phyloP scores from a whole-genome alignment of 805 yeast species.

The Kluyveromyces lactis region DNA sequence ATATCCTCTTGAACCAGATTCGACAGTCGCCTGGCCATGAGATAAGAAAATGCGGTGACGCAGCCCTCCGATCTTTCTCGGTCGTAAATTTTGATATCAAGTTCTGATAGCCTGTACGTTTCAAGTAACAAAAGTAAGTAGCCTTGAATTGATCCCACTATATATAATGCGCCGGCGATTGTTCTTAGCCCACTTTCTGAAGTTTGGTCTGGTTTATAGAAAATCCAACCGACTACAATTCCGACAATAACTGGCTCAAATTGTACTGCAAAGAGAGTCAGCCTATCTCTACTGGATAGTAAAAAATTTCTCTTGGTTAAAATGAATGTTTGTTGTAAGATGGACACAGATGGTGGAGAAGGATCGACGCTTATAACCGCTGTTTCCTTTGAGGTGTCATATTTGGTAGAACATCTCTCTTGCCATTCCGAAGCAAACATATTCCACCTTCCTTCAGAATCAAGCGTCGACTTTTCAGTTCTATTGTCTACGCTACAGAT shows the following conservation, averaged over 20 bases:
- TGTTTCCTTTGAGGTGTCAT: slow-evolving; percentile 1
- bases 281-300: slow-evolving; percentile 42
- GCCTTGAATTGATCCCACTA: slow-evolving; percentile 44
- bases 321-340: slow-evolving; percentile 36
- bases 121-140: slow-evolving; percentile 51
- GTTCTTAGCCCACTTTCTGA: slow-evolving; percentile 56
- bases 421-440: slow-evolving; percentile 35
- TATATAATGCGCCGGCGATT: slow-evolving; percentile 42
- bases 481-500: slow-evolving; percentile 49
- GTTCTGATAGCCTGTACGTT: slow-evolving; percentile 45
- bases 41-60: slow-evolving; percentile 57
- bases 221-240: slow-evolving; percentile 68
- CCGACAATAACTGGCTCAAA: slow-evolving; percentile 47
- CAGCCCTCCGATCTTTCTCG: slow-evolving; percentile 66
- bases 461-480: slow-evolving; percentile 28
- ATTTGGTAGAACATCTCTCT: slow-evolving; percentile 3
- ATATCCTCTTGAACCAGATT: slow-evolving; percentile 64
- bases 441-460: slow-evolving; percentile 29
- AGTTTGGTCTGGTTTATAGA: slow-evolving; percentile 42
- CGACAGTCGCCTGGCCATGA: slow-evolving; percentile 56
- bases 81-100: slow-evolving; percentile 48
- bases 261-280: slow-evolving; percentile 38
- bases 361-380: slow-evolving; percentile 21
- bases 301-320: slow-evolving; percentile 38
- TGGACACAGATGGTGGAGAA: slow-evolving; percentile 31